These are phyloP conservation scores for Candida suzukii DNA, from an alignment of 805 yeast species.

Conservation along the genomic window DNA sequence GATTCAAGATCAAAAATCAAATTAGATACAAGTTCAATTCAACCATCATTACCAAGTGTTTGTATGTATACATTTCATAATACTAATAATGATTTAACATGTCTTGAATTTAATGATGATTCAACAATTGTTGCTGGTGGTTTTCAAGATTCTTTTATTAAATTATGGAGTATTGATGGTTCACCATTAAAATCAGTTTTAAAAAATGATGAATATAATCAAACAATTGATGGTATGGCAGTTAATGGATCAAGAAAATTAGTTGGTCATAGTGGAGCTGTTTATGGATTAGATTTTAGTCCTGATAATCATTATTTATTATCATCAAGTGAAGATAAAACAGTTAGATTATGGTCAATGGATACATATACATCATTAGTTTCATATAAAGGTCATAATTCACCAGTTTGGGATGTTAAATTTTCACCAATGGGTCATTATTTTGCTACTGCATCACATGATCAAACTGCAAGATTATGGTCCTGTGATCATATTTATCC, in stretches of 20 bases:
- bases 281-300: slow-evolving; percentile 81
- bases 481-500: slow-evolving; percentile 98
- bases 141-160: slow-evolving; percentile 84
- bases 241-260: slow-evolving; percentile 38
- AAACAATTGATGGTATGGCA: slow-evolving; percentile 22
- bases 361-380: slow-evolving; percentile 88
- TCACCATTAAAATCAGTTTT: slow-evolving; percentile 63
- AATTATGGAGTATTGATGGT: slow-evolving; percentile 92
- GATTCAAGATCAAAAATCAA: slow-evolving; percentile 74
- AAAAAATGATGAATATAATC: slow-evolving; percentile 45
- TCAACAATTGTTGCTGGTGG: slow-evolving; percentile 88
- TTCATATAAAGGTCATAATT: slow-evolving; percentile 92
- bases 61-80: slow-evolving; percentile 98
- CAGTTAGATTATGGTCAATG: slow-evolving; percentile 88
- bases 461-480: slow-evolving; percentile 97
- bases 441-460: slow-evolving; percentile 97
- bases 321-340: slow-evolving; percentile 85
- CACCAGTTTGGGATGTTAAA: slow-evolving; percentile 96
- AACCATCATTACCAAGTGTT: slow-evolving; percentile 84
- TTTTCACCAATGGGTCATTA: slow-evolving; percentile 95
- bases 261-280: slow-evolving; percentile 92
- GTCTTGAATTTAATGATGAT: slow-evolving; percentile 81
- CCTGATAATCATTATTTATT: slow-evolving; percentile 82
- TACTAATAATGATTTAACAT: slow-evolving; percentile 82
- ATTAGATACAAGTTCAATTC: slow-evolving; percentile 59